Base-by-base conservation (phyloP, 768 basidiomycete genomes). In the Kwoniella botswanensis region DNA sequence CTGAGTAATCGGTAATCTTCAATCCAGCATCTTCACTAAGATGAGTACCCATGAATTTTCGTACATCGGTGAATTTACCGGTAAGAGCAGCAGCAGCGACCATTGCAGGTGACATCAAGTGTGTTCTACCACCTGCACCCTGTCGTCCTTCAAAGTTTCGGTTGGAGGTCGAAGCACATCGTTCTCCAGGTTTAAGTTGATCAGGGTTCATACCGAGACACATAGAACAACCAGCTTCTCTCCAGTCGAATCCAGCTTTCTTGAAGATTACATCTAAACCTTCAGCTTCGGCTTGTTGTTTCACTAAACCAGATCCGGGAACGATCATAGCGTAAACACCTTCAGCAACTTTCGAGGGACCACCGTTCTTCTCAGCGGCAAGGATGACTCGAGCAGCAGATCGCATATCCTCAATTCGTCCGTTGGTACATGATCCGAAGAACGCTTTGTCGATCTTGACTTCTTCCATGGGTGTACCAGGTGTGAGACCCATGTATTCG, bases 201-300 rank as follows among this genome's bases (percentile, higher is more conserved):
- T 96, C 93, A 13, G 93, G 92, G 84, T 96, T 96, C 93, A 96
- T 96, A 53, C 93, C 93, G 75, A 96, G 84, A 85, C 93, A 96
- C 93, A 96, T 96, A 17, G 93, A 96, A 81, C 93, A 96, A 43
- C 93, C 93, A 42, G 93, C 93, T 84, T 96, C 93, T 63, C 93
- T 88, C 93, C 93, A 95, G 79, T 96, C 93, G 79, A 94, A 96
- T 42, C 93, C 93, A 44, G 93, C 93, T 55, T 91, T 90, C 81
- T 90, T 92, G 86, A 96, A 93, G 75, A 95, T 86, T 65, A 87
- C 86, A 77, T 94, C 93, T 70, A 96, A 86, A 26, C 93, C 93
- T 79, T 96, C 93, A 21, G 89, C 90, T 85, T 95, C 93, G 21
- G 93, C 92, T 76, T 95, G 93, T 77, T 92, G 89, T 80, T 94